Conservation (phyloP, 306 rosid genomes). For the Trichosanthes cucumerina region DNA sequence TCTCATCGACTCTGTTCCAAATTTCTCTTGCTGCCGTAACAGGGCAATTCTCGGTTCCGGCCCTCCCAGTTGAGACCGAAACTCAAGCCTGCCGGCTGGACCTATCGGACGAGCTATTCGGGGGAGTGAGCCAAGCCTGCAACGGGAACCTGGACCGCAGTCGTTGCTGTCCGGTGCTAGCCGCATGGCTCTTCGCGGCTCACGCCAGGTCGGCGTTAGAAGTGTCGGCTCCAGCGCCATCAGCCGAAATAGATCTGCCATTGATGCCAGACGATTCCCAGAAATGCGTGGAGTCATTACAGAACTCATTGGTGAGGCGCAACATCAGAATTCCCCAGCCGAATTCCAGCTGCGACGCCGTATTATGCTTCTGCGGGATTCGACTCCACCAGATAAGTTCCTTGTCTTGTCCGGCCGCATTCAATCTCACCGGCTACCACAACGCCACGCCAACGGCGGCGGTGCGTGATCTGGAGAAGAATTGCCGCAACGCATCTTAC, state of each 20-base stretch:
- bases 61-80: slow-evolving; percentile 62
- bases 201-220: slow-evolving; percentile 76
- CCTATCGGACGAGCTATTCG: slow-evolving; percentile 84
- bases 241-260: slow-evolving; percentile 39
- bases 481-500: slow-evolving; percentile 70
- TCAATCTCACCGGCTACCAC: slow-evolving; percentile 44
- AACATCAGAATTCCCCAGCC: slow-evolving; percentile 75
- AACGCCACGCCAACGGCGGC: slow-evolving; percentile 72
- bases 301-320: slow-evolving; percentile 49
- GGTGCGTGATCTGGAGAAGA: slow-evolving; percentile 52
- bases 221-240: slow-evolving; percentile 30
- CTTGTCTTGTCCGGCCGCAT: slow-evolving; percentile 72
- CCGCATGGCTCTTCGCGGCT: slow-evolving; percentile 95
- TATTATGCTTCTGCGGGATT: slow-evolving; percentile 87
- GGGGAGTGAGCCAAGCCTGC: slow-evolving; percentile 87
- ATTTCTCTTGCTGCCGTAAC: slow-evolving; percentile 23
- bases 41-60: slow-evolving; percentile 48
- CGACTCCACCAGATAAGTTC: slow-evolving; percentile 84
- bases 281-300: slow-evolving; percentile 84
- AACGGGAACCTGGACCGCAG: slow-evolving; percentile 80
- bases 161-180: slow-evolving; percentile 92
- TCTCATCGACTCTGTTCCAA: slow-evolving; percentile 7
- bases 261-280: slow-evolving; percentile 98
- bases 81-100: slow-evolving; percentile 59
- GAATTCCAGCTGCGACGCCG: slow-evolving; percentile 80